Percentiles rank a stretch among this genome's conserved stretches.
These are phyloP conservation scores for Glaciozyma martinii DNA, from an alignment of 768 basidiomycete genomes.

Conservation along the genomic window DNA sequence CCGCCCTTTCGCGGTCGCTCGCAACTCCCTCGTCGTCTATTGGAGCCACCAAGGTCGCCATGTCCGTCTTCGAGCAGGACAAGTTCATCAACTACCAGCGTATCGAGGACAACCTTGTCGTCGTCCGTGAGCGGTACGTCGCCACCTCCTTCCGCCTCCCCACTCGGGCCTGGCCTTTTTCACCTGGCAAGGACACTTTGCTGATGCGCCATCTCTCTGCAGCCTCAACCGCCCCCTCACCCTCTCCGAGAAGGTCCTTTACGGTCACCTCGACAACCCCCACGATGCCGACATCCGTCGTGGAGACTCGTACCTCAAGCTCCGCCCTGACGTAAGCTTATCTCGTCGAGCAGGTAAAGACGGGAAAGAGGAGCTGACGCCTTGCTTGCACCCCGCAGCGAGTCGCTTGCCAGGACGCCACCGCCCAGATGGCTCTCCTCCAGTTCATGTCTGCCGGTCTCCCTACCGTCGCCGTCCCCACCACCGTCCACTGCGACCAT, in stretches of 20 bases:
- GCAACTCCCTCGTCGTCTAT: constrained; percentile 29
- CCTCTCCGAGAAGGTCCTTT: constrained; percentile 42
- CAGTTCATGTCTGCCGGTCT: constrained; percentile 99
- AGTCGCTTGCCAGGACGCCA: constrained; percentile 47
- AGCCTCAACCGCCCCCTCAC: constrained; percentile 35
- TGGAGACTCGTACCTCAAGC: constrained; percentile 89
- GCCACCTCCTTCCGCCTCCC: not conserved
- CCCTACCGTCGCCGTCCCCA: constrained; percentile 93
- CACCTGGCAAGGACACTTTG: not conserved
- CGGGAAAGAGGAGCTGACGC: not conserved
- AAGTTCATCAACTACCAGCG: constrained; percentile 50
- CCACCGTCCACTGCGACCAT: constrained; percentile 98
- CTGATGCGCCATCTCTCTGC: not conserved
- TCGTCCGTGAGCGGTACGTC: constrained; percentile 52
- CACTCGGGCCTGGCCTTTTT: not conserved
- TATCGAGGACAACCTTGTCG: constrained; percentile 90
- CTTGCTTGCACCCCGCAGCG: constrained; percentile 40
- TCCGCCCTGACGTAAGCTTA: constrained; percentile 82
- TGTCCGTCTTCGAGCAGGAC: constrained; percentile 41
- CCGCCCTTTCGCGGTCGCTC: constrained; percentile 21
- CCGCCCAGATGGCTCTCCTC: constrained; percentile 86
- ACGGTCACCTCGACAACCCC: constrained; percentile 95
- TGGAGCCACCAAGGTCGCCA: constrained; percentile 43
- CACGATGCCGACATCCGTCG: constrained; percentile 82
- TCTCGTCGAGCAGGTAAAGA: not conserved